These are phyloP conservation scores for Fusarium illudens DNA, from an alignment of 2,329 filamentous ascomycete genomes.

Conservation along the genomic window DNA sequence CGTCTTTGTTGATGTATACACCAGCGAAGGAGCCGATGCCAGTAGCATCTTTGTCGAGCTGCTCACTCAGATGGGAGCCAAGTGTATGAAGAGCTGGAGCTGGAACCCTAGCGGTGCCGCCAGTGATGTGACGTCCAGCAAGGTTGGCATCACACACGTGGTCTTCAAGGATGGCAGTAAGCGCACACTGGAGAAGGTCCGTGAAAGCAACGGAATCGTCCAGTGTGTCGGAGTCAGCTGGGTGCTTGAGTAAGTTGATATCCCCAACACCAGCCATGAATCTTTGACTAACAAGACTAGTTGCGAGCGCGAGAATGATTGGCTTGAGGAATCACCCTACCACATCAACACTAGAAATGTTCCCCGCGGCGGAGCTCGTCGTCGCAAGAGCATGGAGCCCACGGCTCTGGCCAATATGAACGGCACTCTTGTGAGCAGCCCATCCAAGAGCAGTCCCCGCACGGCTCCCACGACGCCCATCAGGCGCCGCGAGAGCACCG, in stretches of 20 bases:
- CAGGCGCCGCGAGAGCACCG: slow-evolving; percentile 62
- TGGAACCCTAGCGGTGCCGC: slow-evolving; percentile 67
- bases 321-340: slow-evolving; percentile 78
- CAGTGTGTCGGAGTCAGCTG: slow-evolving; percentile 88
- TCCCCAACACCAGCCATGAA: not conserved
- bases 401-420: slow-evolving; percentile 74
- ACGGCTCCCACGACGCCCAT: slow-evolving; percentile 58
- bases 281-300: slow-evolving; percentile 53
- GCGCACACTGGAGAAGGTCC: slow-evolving; percentile 82
- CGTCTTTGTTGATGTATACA: slow-evolving; percentile 85
- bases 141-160: slow-evolving; percentile 84
- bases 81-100: slow-evolving; percentile 77
- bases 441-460: slow-evolving; percentile 47
- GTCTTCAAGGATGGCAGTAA: slow-evolving; percentile 89
- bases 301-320: slow-evolving; percentile 78
- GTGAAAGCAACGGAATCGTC: slow-evolving; percentile 75
- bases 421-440: slow-evolving; percentile 63
- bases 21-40: slow-evolving; percentile 81
- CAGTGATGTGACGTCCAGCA: slow-evolving; percentile 53
- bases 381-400: slow-evolving; percentile 85
- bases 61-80: slow-evolving; percentile 81
- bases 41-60: slow-evolving; percentile 84
- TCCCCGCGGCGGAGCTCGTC: slow-evolving; percentile 74
- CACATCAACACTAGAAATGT: slow-evolving; percentile 72
- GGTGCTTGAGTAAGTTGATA: slow-evolving; percentile 79